These are phyloP conservation scores for Pterocarpus santalinus DNA, from an alignment of 306 rosid genomes.

Conservation along the genomic window DNA sequence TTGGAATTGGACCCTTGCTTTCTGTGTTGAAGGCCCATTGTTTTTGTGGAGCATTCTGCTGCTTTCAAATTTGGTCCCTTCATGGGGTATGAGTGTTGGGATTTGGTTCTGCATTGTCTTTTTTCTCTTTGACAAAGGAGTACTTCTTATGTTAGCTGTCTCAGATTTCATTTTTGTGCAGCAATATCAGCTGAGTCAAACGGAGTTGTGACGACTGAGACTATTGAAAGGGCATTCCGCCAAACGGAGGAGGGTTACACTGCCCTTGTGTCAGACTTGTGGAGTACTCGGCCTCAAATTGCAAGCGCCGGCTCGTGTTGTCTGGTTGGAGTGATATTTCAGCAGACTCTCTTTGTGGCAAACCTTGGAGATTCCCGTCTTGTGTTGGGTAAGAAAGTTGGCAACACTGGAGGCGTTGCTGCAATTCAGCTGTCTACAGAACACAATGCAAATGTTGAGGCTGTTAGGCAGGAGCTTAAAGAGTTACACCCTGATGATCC, in stretches of 20 bases:
- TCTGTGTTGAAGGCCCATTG: constrained; percentile 26
- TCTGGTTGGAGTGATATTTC: constrained; percentile 78
- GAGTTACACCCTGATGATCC: constrained; percentile 78
- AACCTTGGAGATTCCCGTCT: constrained; percentile 85
- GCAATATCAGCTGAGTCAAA: constrained; percentile 61
- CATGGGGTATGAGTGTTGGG: constrained; percentile 41
- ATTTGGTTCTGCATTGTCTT: constrained; percentile 33
- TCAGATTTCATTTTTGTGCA: constrained; percentile 64
- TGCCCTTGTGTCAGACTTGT: constrained; percentile 65
- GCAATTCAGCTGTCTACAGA: constrained; percentile 80
- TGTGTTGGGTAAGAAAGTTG: constrained; percentile 83
- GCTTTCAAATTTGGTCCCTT: constrained; percentile 32
- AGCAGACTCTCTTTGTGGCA: constrained; percentile 77
- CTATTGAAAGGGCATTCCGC: constrained; percentile 66
- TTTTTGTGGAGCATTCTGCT: constrained; percentile 32
- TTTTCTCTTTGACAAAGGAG: constrained; percentile 47
- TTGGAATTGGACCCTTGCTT: constrained; percentile 13
- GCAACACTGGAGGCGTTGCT: constrained; percentile 71
- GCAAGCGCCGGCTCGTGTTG: constrained; percentile 84
- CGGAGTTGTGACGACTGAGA: constrained; percentile 64
- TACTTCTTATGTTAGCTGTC: constrained; percentile 61
- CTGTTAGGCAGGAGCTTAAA: constrained; percentile 67
- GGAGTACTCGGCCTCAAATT: constrained; percentile 64
- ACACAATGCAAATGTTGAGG: constrained; percentile 81
- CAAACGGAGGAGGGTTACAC: constrained; percentile 77